Evolutionary conservation across 768 basidiomycete genomes (phyloP), one percentile per base, ranked within the genome.

Genomic region (Leccinum pellstonianum): DNA sequence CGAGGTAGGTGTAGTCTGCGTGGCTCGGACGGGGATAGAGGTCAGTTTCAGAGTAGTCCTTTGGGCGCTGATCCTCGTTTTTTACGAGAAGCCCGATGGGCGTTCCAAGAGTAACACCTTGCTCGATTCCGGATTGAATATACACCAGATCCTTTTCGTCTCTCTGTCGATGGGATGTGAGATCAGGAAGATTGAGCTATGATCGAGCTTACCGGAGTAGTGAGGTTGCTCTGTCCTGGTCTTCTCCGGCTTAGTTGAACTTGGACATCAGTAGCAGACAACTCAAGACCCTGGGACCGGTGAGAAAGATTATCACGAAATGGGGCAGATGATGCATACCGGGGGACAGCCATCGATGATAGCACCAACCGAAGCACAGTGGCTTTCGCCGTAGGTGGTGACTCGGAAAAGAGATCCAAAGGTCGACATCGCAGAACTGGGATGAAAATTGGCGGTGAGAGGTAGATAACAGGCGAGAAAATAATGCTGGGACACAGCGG

Each of bases 21-120:
- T 99, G 97, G 64, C 91, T 93, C 29, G 97, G 97, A 21, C 97
- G 88, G 33, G 97, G 97, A 79, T 94, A 99, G 55, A 95, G 78
- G 72, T 99, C 97, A 0, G 97, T 98, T 79, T 98, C 97, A 64
- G 95, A 88, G 76, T 99, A 99, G 76, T 99, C 97, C 69, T 98
- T 91, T 19, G 97, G 97, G 29, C 97, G 83, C 71, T 99, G 97
- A 73, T 99, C 97, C 77, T 98, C 95, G 76, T 99, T 99, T 69
- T 86, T 91, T 41, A 99, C 94, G 54, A 98, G 80, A n/a, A 99
- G 85, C 2, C 88, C 95, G 68, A 99, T 98, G 21, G 97, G 97
- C 19, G 97, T 99, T 50, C 97, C 97, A 21, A 99, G 86, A 3
- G 97, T 98, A 29, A 96, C 87, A 27, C 93, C 97, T 63, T 90